A percentile compares a stretch with the other conserved stretches of the same genome.
phyloP scores from a whole-genome alignment of 331 rosid species.

The Erythrophleum ivorense region DNA sequence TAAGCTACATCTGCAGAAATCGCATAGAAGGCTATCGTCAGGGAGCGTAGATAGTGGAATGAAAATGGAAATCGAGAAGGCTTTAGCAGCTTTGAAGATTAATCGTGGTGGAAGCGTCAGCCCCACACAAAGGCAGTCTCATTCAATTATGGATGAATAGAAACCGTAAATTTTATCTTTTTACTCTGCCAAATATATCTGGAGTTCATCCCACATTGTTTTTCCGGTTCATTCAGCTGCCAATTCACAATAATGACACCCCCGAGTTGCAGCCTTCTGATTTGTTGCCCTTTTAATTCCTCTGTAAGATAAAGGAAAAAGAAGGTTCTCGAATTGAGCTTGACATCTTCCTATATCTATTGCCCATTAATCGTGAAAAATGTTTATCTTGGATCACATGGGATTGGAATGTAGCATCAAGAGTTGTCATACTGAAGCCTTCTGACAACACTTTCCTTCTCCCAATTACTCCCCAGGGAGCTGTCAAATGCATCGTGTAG shows the following conservation, averaged over 20 bases:
- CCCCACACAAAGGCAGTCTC: slow-evolving; percentile 63
- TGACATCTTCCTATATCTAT: not conserved
- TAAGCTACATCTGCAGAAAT: slow-evolving; percentile 85
- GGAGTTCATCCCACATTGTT: not conserved
- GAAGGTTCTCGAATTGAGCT: not conserved
- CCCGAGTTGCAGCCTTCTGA: not conserved
- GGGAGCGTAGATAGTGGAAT: slow-evolving; percentile 97
- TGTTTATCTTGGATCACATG: not conserved
- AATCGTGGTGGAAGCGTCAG: slow-evolving; percentile 80
- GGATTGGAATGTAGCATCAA: not conserved
- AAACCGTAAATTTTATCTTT: not conserved
- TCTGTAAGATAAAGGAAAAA: not conserved
- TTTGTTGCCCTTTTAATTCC: not conserved
- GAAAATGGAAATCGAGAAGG: slow-evolving; percentile 91
- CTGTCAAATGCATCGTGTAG: not conserved
- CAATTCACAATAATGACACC: not conserved
- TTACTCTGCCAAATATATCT: not conserved
- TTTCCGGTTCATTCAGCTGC: not conserved
- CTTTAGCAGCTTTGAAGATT: slow-evolving; percentile 61
- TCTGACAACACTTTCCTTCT: not conserved
- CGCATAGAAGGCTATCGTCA: slow-evolving; percentile 79
- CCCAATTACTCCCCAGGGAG: not conserved
- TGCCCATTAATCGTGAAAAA: not conserved
- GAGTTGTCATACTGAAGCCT: too few relatives aligned
- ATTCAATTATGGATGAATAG: slow-evolving; percentile 50